Evolutionary conservation across 1,284 basidiomycete genomes (phyloP).

Genomic region (Cryptococcus neoformans): DNA sequence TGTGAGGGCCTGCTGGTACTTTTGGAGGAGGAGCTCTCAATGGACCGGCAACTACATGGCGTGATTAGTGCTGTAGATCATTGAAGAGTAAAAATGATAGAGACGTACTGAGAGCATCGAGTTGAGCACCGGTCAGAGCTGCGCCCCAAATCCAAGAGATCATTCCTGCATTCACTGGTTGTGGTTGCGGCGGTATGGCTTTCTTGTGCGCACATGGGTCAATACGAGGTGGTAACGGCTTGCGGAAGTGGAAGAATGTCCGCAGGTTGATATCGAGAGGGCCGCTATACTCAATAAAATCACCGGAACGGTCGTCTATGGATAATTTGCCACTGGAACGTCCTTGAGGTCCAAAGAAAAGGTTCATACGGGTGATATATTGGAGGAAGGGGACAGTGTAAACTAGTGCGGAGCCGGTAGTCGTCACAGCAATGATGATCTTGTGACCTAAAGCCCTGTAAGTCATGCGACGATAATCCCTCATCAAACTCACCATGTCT

Average conservation of each 20-base stretch:
- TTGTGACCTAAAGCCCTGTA: constrained; percentile 35
- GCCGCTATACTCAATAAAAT: constrained; percentile 45
- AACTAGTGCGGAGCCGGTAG: constrained; percentile 55
- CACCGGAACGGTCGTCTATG: constrained; percentile 48
- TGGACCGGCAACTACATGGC: constrained; percentile 41
- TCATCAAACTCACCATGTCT: constrained; percentile 55
- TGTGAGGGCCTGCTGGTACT: constrained; percentile 29
- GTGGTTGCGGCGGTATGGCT: constrained; percentile 39
- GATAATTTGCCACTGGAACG: constrained; percentile 37
- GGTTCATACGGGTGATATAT: constrained; percentile 39
- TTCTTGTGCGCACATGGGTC: constrained; percentile 37
- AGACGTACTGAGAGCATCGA: constrained; percentile 41
- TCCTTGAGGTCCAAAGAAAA: constrained; percentile 34
- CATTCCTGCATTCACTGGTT: constrained; percentile 31
- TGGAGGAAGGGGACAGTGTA: constrained; percentile 64
- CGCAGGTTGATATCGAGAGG: constrained; percentile 46
- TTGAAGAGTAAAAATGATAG: background rate
- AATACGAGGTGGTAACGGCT: constrained; percentile 45
- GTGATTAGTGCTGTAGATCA: no score
- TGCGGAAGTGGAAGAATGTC: constrained; percentile 50
- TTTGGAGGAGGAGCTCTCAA: constrained; percentile 33
- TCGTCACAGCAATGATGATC: constrained; percentile 64
- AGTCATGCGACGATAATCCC: background rate
- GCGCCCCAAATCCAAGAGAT: constrained; percentile 50
- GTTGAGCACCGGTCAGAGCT: constrained; percentile 43